Conservation (phyloP, 2,329 filamentous ascomycete genomes). For the Aspergillus hortae region DNA sequence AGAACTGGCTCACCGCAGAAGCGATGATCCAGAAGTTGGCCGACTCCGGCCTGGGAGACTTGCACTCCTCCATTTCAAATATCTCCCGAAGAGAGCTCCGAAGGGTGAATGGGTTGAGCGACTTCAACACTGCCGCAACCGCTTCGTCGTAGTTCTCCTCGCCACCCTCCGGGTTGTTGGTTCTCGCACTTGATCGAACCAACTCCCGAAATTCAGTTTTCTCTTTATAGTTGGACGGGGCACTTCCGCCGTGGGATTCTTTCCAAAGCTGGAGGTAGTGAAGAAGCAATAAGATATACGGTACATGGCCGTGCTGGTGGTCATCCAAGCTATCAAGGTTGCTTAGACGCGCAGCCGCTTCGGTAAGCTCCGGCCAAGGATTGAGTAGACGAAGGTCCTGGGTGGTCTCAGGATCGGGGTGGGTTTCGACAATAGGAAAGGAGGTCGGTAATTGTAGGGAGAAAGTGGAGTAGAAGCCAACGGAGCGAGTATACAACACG, state of each 20-base stretch:
- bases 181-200: conserved; percentile 65
- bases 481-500: conserved; percentile 77
- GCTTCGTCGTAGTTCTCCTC: conserved; percentile 99
- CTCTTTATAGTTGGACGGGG: conserved; percentile 74
- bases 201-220: conserved; percentile 77
- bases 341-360: conserved; percentile 62
- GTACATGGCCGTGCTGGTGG: conserved; percentile 87
- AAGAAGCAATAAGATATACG: conserved; percentile 78
- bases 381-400: conserved; percentile 78
- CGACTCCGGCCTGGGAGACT: conserved; percentile 43
- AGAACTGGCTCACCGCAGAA: conserved; percentile 73
- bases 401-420: conserved; percentile 81
- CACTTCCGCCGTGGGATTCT: conserved; percentile 59
- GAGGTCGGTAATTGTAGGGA: conserved; percentile 71
- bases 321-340: conserved; percentile 67
- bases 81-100: conserved; percentile 70
- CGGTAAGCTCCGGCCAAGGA: conserved; percentile 78
- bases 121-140: conserved; percentile 79
- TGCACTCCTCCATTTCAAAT: conserved; percentile 66
- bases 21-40: conserved; percentile 87
- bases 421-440: conserved; percentile 92
- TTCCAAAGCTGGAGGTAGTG: conserved; percentile 83
- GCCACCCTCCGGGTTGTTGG: conserved; percentile 72
- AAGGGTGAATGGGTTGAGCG: conserved; percentile 66
- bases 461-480: conserved; percentile 89